Base-by-base conservation (phyloP, 2,329 filamentous ascomycete genomes). In the Colletotrichum tofieldiae region DNA sequence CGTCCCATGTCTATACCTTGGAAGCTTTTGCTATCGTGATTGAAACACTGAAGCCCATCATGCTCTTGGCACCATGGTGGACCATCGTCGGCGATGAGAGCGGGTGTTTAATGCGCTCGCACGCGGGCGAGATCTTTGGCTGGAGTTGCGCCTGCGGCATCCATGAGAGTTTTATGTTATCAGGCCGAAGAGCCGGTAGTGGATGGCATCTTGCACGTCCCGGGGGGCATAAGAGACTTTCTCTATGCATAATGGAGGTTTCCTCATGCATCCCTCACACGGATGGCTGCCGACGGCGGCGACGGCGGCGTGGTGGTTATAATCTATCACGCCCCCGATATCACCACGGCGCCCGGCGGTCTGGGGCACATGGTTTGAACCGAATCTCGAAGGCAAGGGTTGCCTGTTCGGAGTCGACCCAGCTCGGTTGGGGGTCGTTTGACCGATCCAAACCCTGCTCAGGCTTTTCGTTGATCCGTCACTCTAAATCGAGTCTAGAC, bases 21-120 rank as follows among this genome's bases (percentile, higher is more conserved):
- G 26, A 51, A 23, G 43, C 2, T 11, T 37, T 47, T 35, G 16
- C 45, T 51, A 49, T 14, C 35, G 32, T 11, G 43, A n/a, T 29
- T 66, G 67, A 67, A 54, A 70, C 67, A 16, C 20, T 49, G 63
- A 71, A 55, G 39, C n/a, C 55, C 59, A 45, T 71, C 47, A 26
- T 51, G 43, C 45, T 23, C 11, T 47, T 20, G 45, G n/a, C 59
- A 43, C 5, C 29, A 20, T 18, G 29, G 32, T 18, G 32, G 12
- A 23, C n/a, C 29, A 61, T 49, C 43, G 26, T 37, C 12, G 14
- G 37, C 14, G 56, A 32, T 26, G 23, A 2, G 18, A 7, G 39
- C 32, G 55, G 18, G 37, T 20, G 47, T 61, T 61, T 61, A 18
- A 56, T 49, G 26, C 55, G 35, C 23, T 49, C 29, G 39, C 14